A percentile compares a stretch with the other conserved stretches of the same genome.
phyloP scores from a whole-genome alignment of 2,329 filamentous ascomycete genomes.

The Chaetomiaceae sp. region DNA sequence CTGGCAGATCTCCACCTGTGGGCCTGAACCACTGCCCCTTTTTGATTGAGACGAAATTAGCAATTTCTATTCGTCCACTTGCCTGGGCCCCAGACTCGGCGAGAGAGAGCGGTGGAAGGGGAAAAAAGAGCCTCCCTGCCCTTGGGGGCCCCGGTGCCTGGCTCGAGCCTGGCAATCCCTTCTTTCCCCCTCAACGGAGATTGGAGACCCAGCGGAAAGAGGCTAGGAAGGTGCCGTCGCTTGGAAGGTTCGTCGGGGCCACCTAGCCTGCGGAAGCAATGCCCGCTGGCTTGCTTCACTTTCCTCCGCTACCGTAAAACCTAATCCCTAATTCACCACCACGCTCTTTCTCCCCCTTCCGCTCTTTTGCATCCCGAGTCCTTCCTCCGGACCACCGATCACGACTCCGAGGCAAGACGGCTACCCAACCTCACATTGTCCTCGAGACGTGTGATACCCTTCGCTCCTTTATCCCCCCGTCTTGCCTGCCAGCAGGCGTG shows the following conservation, averaged over 20 bases:
- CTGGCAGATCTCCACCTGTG: slow-evolving; percentile 11
- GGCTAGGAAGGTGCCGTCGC: slow-evolving; percentile 8
- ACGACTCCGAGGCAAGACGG: slow-evolving; percentile 23
- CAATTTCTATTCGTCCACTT: slow-evolving; percentile 28
- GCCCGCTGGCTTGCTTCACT: not conserved
- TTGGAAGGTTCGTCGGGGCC: slow-evolving; percentile 10
- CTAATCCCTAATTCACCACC: slow-evolving; percentile 20
- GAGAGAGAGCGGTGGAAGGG: not conserved
- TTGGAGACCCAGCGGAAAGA: slow-evolving; percentile 21
- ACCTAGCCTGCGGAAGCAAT: slow-evolving; percentile 1
- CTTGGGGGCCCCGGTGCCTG: slow-evolving; percentile 3
- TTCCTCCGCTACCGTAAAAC: slow-evolving; percentile 13
- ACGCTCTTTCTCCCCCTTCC: slow-evolving; percentile 16
- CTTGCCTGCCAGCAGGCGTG: slow-evolving; percentile 53
- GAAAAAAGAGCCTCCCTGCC: slow-evolving; percentile 10
- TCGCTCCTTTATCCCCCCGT: slow-evolving; percentile 20
- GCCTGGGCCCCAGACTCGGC: not conserved
- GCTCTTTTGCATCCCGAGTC: slow-evolving; percentile 14
- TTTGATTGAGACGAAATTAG: slow-evolving; percentile 30
- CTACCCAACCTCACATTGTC: slow-evolving; percentile 25
- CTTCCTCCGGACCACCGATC: slow-evolving; percentile 9
- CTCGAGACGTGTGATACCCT: slow-evolving; percentile 23
- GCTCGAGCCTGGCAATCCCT: slow-evolving; percentile 12
- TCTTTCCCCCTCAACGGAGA: slow-evolving; percentile 21
- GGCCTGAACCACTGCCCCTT: slow-evolving; percentile 18